Conservation (phyloP, 176 grass and related monocot genomes). For the Paspalum notatum region DNA sequence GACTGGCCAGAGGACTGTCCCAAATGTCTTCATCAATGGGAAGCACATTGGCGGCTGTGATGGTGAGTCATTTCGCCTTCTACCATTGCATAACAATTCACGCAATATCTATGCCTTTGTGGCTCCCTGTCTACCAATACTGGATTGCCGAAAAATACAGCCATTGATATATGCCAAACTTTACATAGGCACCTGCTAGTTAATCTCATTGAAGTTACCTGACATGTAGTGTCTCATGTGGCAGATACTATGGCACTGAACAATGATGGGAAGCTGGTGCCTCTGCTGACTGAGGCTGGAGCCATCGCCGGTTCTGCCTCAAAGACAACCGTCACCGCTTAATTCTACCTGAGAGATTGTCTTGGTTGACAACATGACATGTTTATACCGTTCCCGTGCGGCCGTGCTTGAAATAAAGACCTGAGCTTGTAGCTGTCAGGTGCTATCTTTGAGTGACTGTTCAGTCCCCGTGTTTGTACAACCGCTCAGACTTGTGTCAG, state of each 20-base stretch:
- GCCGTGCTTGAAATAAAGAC: slow-evolving; percentile 29
- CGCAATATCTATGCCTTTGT: background rate
- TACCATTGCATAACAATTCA: background rate
- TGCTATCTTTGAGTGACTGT: background rate
- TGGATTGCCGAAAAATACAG: background rate
- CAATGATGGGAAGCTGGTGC: slow-evolving; percentile 59
- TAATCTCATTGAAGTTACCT: slow-evolving; percentile 16
- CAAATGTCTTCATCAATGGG: slow-evolving; percentile 87
- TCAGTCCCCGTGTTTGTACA: background rate
- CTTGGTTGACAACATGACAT: background rate
- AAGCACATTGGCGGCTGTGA: slow-evolving; percentile 81
- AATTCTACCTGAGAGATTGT: background rate
- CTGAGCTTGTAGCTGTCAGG: slow-evolving; percentile 4
- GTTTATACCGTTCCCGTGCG: background rate
- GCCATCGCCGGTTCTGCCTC: slow-evolving; percentile 50
- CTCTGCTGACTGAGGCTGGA: slow-evolving; percentile 76
- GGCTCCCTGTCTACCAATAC: background rate
- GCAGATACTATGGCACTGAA: slow-evolving; percentile 59
- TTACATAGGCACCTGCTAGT: background rate
- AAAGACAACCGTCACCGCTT: slow-evolving; percentile 27
- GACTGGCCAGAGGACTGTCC: slow-evolving; percentile 82
- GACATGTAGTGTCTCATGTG: slow-evolving; percentile 7
- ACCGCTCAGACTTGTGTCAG: slow-evolving; percentile 3
- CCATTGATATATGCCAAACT: background rate
- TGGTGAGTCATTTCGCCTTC: slow-evolving; percentile 41